A percentile compares a stretch with the other conserved stretches of the same genome.
Evolutionary conservation across 352 stramenopile species (phyloP).

Genomic region (Globisporangium takayamanum): DNA sequence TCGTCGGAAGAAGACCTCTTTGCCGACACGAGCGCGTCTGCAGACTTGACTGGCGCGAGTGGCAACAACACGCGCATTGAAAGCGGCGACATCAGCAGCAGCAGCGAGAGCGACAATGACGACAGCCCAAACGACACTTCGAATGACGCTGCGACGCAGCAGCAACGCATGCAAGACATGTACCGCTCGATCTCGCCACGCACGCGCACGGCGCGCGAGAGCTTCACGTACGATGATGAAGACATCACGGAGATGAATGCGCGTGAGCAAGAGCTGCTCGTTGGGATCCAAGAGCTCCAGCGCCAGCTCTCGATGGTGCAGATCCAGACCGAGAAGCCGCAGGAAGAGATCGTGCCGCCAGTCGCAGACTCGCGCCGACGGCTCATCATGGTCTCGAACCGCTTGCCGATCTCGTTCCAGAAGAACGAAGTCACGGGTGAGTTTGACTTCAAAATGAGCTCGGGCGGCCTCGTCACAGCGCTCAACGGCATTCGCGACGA

Average conservation of each 20-base stretch:
- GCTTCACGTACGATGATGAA: conserved; percentile 49
- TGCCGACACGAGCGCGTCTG: conserved; percentile 4
- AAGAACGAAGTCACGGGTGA: conserved; percentile 82
- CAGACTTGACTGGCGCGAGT: conserved; percentile 5
- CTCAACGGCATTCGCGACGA: conserved; percentile 84
- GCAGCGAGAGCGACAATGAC: conserved; percentile 2
- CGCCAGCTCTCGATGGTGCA: conserved; percentile 84
- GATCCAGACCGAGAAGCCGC: conserved; percentile 72
- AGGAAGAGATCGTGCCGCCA: conserved; percentile 63
- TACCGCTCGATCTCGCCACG: conserved; percentile 22
- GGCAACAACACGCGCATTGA: conserved; percentile 5
- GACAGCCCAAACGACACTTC: conserved; percentile 4
- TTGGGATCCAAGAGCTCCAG: conserved; percentile 90
- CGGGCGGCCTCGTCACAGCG: conserved; percentile 83
- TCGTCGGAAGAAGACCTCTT: conserved; percentile 9
- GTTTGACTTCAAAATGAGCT: conserved; percentile 86
- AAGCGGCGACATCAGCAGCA: background rate
- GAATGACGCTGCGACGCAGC: conserved; percentile 7
- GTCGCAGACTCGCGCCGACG: conserved; percentile 55
- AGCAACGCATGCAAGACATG: conserved; percentile 23
- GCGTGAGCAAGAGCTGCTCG: conserved; percentile 81
- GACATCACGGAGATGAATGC: conserved; percentile 72
- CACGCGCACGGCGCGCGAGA: conserved; percentile 10
- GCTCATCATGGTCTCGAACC: conserved; percentile 89
- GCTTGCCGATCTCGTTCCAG: conserved; percentile 85